phyloP scores from a whole-genome alignment of 1,284 basidiomycete genomes.

The Boletus smithii region DNA sequence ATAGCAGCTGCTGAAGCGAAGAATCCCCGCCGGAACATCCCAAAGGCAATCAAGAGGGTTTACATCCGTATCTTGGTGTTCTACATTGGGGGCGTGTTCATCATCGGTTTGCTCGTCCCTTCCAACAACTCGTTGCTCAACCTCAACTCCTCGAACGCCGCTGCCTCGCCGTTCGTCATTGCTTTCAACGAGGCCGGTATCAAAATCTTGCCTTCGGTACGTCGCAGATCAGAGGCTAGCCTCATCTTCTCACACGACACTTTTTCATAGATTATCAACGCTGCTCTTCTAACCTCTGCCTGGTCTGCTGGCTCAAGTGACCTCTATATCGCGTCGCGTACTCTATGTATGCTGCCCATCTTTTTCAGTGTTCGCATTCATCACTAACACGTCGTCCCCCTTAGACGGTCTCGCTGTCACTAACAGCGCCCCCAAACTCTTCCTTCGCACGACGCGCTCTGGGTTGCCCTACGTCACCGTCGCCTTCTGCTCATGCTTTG shows the following conservation, averaged over 20 bases:
- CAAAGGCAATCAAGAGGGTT: constrained; percentile 46
- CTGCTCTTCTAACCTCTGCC: constrained; percentile 59
- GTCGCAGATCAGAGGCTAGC: not conserved
- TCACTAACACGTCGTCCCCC: not conserved
- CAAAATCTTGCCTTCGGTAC: constrained; percentile 46
- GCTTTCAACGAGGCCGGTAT: constrained; percentile 50
- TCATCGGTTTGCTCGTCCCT: constrained; percentile 52
- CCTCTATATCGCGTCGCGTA: constrained; percentile 26
- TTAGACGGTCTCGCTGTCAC: constrained; percentile 56
- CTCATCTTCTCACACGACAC: not conserved
- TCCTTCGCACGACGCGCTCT: constrained; percentile 47
- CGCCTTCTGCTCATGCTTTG: constrained; percentile 47
- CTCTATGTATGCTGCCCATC: constrained; percentile 17
- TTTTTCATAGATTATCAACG: constrained; percentile 53
- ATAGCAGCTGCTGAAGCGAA: constrained; percentile 50
- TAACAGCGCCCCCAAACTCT: constrained; percentile 58
- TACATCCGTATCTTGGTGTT: constrained; percentile 52
- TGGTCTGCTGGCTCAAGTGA: constrained; percentile 45
- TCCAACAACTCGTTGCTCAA: constrained; percentile 42
- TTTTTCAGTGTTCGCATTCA: not conserved
- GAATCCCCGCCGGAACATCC: constrained; percentile 36
- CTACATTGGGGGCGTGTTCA: constrained; percentile 48
- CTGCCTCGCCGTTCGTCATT: constrained; percentile 54
- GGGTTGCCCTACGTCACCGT: constrained; percentile 63
- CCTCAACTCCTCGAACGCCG: constrained; percentile 27